A percentile compares a stretch with the other conserved stretches of the same genome.
phyloP scores from a whole-genome alignment of 202 grass and related monocot genomes.

The Schoenoplectus triqueter region DNA sequence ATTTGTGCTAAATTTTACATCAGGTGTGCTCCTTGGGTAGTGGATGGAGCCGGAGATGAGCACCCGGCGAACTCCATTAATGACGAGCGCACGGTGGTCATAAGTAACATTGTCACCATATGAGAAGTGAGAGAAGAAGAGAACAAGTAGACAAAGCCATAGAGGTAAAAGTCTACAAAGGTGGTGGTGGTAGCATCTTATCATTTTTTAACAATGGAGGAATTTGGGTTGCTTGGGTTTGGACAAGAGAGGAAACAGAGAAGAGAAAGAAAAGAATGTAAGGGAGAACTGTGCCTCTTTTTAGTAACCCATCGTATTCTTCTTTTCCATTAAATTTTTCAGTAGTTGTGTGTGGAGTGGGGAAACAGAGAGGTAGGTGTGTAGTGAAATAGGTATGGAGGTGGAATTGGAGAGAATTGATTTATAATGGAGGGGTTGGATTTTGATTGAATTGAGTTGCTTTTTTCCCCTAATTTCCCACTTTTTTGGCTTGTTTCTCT shows the following conservation, averaged over 20 bases:
- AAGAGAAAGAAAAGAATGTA: slow-evolving; percentile 38
- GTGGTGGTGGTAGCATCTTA: slow-evolving; percentile 35
- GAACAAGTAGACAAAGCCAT: slow-evolving; percentile 34
- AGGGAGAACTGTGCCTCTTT: not conserved
- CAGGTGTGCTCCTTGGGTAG: slow-evolving; percentile 96
- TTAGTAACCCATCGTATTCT: slow-evolving; percentile 3
- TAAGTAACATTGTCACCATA: slow-evolving; percentile 74
- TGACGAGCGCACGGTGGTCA: slow-evolving; percentile 85
- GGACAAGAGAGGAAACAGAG: slow-evolving; percentile 34
- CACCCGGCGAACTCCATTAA: slow-evolving; percentile 82
- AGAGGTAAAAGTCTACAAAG: slow-evolving; percentile 35
- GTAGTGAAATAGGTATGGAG: slow-evolving; percentile 42
- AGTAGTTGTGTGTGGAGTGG: slow-evolving; percentile 18
- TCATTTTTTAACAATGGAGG: slow-evolving; percentile 37
- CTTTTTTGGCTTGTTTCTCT: slow-evolving; percentile 23
- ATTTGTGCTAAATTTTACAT: slow-evolving; percentile 44
- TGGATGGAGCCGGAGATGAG: slow-evolving; percentile 97
- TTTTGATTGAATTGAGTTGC: not conserved
- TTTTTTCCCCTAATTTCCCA: not conserved
- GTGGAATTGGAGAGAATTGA: slow-evolving; percentile 33
- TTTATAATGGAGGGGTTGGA: slow-evolving; percentile 38
- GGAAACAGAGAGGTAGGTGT: slow-evolving; percentile 39
- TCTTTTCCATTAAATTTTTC: not conserved
- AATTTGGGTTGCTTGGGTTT: slow-evolving; percentile 40
- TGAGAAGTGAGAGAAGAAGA: slow-evolving; percentile 35